Conservation (phyloP, 352 stramenopile species). For the Globisporangium rhizosaccharum region DNA sequence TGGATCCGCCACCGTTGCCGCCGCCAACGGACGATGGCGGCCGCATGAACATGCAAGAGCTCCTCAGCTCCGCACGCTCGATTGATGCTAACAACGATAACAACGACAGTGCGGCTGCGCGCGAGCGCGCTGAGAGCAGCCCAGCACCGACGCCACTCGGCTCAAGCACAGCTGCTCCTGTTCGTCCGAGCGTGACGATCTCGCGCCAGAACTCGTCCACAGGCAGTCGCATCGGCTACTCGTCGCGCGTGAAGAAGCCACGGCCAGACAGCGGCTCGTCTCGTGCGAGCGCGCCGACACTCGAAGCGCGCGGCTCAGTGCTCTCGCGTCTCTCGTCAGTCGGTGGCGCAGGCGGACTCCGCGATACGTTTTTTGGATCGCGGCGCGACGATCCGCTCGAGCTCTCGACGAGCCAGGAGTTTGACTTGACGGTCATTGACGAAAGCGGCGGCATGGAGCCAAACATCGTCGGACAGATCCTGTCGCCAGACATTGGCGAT, state of each 20-base stretch:
- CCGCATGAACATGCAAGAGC: conserved; percentile 5
- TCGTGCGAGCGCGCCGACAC: conserved; percentile 14
- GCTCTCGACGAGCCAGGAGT: conserved; percentile 62
- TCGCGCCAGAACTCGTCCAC: conserved; percentile 13
- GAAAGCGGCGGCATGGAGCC: conserved; percentile 60
- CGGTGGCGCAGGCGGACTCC: conserved; percentile 20
- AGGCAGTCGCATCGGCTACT: not conserved
- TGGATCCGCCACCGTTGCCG: not conserved
- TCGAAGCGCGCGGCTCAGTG: conserved; percentile 27
- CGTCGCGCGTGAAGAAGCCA: conserved; percentile 23
- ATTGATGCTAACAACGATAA: not conserved
- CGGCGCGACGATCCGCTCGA: conserved; percentile 41
- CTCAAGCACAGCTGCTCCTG: too few relatives aligned
- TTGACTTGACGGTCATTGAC: conserved; percentile 73
- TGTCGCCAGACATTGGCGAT: conserved; percentile 37
- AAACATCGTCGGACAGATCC: conserved; percentile 44
- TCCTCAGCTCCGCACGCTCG: not conserved
- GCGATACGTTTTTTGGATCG: conserved; percentile 64
- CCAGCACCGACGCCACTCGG: not conserved
- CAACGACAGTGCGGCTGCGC: not conserved
- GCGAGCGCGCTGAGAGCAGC: not conserved
- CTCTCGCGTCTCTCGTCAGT: conserved; percentile 40
- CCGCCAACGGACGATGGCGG: not conserved
- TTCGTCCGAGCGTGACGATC: conserved; percentile 9
- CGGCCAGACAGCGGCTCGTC: conserved; percentile 37